Percentiles rank a stretch among this genome's conserved stretches.
These are phyloP conservation scores for Phytophthora litchii DNA, from an alignment of 352 stramenopile species.

Conservation along the genomic window DNA sequence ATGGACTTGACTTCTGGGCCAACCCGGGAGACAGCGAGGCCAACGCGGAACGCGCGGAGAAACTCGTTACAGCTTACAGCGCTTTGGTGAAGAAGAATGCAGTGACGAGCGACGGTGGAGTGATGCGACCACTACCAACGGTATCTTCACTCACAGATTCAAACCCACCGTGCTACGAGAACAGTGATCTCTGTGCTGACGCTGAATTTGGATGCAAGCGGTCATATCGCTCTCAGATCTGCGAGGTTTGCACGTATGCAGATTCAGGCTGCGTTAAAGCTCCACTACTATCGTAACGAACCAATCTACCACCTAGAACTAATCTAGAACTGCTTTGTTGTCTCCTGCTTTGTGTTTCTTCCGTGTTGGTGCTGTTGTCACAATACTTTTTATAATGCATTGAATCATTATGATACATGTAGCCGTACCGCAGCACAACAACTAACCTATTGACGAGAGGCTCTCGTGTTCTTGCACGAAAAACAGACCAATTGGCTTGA, in stretches of 20 bases:
- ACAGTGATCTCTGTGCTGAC: slow-evolving; percentile 52
- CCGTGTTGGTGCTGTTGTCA: too few relatives aligned
- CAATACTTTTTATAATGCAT: too few relatives aligned
- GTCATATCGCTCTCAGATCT: slow-evolving; percentile 64
- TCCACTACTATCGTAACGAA: not conserved
- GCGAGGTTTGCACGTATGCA: slow-evolving; percentile 45
- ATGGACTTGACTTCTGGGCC: slow-evolving; percentile 69
- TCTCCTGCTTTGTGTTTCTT: too few relatives aligned
- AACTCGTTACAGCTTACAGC: slow-evolving; percentile 57
- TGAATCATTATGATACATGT: too few relatives aligned
- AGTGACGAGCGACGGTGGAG: slow-evolving; percentile 38
- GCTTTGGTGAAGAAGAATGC: slow-evolving; percentile 34
- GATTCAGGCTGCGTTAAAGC: slow-evolving; percentile 29
- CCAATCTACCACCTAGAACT: too few relatives aligned
- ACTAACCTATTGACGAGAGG: too few relatives aligned
- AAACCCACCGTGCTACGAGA: slow-evolving; percentile 71
- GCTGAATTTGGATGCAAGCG: slow-evolving; percentile 59
- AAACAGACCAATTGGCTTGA: too few relatives aligned
- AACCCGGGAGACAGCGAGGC: slow-evolving; percentile 48
- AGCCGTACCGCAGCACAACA: too few relatives aligned
- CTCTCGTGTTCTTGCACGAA: too few relatives aligned
- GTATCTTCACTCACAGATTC: slow-evolving; percentile 33
- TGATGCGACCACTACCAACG: slow-evolving; percentile 56
- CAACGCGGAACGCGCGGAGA: slow-evolving; percentile 52
- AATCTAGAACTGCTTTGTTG: too few relatives aligned